Conservation (phyloP, 768 basidiomycete genomes). For the Omphalotus guepiniiformis region DNA sequence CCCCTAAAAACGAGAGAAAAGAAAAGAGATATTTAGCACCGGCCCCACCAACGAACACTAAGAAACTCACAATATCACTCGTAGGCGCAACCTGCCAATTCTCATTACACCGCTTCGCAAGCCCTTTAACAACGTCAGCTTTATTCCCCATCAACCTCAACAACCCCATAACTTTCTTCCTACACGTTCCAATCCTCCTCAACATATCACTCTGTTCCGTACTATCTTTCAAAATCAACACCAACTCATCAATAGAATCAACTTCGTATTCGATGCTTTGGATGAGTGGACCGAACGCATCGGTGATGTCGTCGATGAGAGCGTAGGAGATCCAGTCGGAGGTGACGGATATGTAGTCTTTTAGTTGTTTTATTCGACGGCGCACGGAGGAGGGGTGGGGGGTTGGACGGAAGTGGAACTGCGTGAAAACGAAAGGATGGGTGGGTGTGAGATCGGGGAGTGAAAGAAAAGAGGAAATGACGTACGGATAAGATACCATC, state of each 20-base stretch:
- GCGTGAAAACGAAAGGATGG: not conserved
- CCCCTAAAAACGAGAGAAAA: conserved; percentile 46
- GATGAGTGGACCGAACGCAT: conserved; percentile 97
- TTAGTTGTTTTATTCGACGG: conserved; percentile 96
- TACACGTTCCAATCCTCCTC: conserved; percentile 91
- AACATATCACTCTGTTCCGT: conserved; percentile 98
- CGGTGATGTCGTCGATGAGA: conserved; percentile 98
- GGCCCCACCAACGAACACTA: not conserved
- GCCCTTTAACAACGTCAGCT: conserved; percentile 97
- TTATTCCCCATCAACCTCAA: conserved; percentile 98
- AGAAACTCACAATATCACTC: conserved; percentile 80
- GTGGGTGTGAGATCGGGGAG: not conserved
- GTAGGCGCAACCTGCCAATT: conserved; percentile 99
- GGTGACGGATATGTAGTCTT: conserved; percentile 97
- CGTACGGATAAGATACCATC: conserved; percentile 92
- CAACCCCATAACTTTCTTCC: conserved; percentile 99
- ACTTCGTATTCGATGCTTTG: conserved; percentile 99
- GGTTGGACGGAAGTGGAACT: conserved; percentile 98
- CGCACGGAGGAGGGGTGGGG: conserved; percentile 98
- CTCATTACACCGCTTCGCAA: conserved; percentile 97
- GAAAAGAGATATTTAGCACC: not conserved
- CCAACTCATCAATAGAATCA: conserved; percentile 97
- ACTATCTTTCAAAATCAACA: conserved; percentile 86
- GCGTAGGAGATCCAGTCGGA: conserved; percentile 99
- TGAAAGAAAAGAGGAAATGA: conserved; percentile 12